Percentiles rank a stretch among this genome's conserved stretches.
These are phyloP conservation scores for Termitomyces sp. DNA, from an alignment of 768 basidiomycete genomes.

Conservation along the genomic window DNA sequence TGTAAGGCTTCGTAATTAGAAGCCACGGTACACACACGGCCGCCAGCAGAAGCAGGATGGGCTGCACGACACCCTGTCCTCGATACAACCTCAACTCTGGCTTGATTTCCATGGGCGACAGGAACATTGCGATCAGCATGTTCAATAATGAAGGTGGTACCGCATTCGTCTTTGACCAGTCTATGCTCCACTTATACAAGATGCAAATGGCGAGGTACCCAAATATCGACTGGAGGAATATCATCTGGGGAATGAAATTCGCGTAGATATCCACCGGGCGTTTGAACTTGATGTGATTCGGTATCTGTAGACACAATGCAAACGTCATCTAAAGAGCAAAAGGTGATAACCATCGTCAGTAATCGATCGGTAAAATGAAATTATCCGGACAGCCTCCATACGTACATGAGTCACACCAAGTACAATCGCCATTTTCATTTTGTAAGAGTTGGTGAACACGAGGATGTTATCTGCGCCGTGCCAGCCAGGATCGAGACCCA, in stretches of 20 bases:
- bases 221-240: slow-evolving; percentile 97
- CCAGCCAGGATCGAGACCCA: slow-evolving; percentile 95
- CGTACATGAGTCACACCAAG: slow-evolving; percentile 94
- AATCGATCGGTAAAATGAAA: neutral
- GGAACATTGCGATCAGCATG: slow-evolving; percentile 96
- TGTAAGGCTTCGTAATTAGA: slow-evolving; percentile 88
- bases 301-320: slow-evolving; percentile 91
- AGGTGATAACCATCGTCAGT: neutral
- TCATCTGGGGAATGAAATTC: slow-evolving; percentile 96
- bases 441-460: slow-evolving; percentile 97
- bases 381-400: slow-evolving; percentile 7
- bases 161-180: slow-evolving; percentile 74
- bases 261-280: slow-evolving; percentile 83
- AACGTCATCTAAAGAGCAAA: slow-evolving; percentile 83
- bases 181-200: slow-evolving; percentile 94
- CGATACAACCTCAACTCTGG: slow-evolving; percentile 70
- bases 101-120: slow-evolving; percentile 80
- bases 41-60: slow-evolving; percentile 74
- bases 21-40: slow-evolving; percentile 93
- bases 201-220: slow-evolving; percentile 94
- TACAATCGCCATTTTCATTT: slow-evolving; percentile 99
- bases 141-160: slow-evolving; percentile 88
- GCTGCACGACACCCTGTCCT: slow-evolving; percentile 86
- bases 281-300: slow-evolving; percentile 94
- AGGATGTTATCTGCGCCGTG: slow-evolving; percentile 89